Evolutionary conservation across 169 alveolate species (phyloP), one percentile per base, ranked within the genome.

Genomic region (Eimeria praecox): DNA sequence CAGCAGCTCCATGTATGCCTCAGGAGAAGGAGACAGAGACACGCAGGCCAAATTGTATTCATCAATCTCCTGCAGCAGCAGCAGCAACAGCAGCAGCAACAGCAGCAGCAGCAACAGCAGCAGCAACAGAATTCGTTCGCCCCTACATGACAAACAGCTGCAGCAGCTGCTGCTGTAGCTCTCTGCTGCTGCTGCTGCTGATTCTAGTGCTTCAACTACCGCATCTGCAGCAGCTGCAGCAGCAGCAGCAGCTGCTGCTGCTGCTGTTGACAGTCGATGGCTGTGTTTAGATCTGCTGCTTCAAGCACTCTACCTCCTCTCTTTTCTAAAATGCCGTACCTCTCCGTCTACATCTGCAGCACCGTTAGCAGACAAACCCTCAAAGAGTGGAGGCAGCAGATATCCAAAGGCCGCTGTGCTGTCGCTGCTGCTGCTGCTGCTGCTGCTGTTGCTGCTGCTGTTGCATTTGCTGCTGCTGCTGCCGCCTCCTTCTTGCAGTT

Each of bases 1-100:
- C 30, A 73, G 85, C 44, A 73, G 44, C 85, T 73, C 52, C 85
- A 73, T 73, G 46, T 73, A 73, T 9, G 85, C 44, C 85, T 73
- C 85, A 8, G 85, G 54, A 73, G 85, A 38, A 24, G 44, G 49
- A 30, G 52, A 30, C 44, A 73, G 85, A 73, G 54, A 73, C 27
- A 8, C 20, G 38, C 38, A 30, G 20, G 44, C 85, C 54, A 30
- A 18, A 3, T 10, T 73, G 52, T 40, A 30, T 12, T 38, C 85
- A 0, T 73, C 85, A 9, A 49, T 38, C 40, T 73, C 52, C 85
- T 73, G 85, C 85, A 73, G 85, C 44, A 64, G 35, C 75, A 64
- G 75, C 75, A 64, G 75, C 75, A 30, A 30, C 75, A 64, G 35
- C 75, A 64, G 75, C 75, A 27, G 9, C 40, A 64, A 16, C 75